Base-by-base conservation (phyloP, 2,329 filamentous ascomycete genomes). In the Phialocephala subalpina region DNA sequence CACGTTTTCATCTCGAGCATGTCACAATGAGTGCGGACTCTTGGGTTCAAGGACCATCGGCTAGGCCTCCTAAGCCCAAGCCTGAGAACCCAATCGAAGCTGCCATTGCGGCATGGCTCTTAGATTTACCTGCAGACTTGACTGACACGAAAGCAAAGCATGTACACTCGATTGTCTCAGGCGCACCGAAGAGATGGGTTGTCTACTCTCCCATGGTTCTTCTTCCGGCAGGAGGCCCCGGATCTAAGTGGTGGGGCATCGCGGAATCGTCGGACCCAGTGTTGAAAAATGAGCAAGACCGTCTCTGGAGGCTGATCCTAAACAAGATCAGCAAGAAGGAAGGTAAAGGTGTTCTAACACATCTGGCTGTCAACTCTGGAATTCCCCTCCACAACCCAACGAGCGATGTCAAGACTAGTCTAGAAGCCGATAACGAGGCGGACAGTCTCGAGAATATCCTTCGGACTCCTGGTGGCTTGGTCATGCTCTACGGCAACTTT, bases 401-500 rank as follows among this genome's bases (percentile, higher is more conserved):
- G 2, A 60, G 57, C 47, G 60, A 62, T n/a, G 69, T 67, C 16
- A 29, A 56, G 0, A 8, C 14, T 27, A 11, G 22, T 47, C 7
- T 9, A 14, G 29, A 29, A 18, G 25, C n/a, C 2, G 47, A 49
- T 7, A 40, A 33, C 20, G 20, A 42, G 7, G 7, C 67, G 6
- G 59, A 64, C 3, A 74, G 76, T 3, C 72, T 74, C 20, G 86
- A 90, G 70, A 97, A 97, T 75, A 80, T 91, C 16, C 83, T 97
- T 64, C 87, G 94, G 53, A 89, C 88, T 58, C 95, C 95, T 0
- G 86, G 83, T 49, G 86, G 90, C 20, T 82, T 97, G 35, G 83
- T 84, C 2, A 89, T 90, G 22, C 80, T 97, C 0, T 81, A 90
- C 75, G 94, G 94, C 25, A 82, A 90, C 75, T 97, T 97, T 76